phyloP scores from a whole-genome alignment of 139 green algal genomes.

The Coelastrella sp. region DNA sequence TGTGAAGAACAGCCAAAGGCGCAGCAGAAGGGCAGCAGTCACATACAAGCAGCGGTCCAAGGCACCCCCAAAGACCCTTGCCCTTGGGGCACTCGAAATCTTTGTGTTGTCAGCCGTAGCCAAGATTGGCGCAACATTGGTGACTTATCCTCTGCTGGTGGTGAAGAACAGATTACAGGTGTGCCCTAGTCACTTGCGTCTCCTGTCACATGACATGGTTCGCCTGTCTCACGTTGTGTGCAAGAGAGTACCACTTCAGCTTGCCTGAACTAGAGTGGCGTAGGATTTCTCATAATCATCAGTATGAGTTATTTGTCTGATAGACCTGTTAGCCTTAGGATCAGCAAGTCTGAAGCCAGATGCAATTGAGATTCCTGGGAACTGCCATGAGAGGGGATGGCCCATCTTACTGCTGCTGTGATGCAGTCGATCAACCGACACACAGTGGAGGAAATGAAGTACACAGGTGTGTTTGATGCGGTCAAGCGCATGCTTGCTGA shows the following conservation, averaged over 20 bases:
- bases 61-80: not conserved
- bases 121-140: constrained; percentile 93
- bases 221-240: too few relatives aligned
- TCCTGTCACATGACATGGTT: too few relatives aligned
- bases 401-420: not conserved
- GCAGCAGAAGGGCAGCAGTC: not conserved
- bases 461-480: constrained; percentile 73
- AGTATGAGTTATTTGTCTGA: too few relatives aligned
- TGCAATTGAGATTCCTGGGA: too few relatives aligned
- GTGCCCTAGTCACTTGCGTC: not conserved
- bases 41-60: not conserved
- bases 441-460: constrained; percentile 67
- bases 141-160: constrained; percentile 95
- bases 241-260: too few relatives aligned
- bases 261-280: too few relatives aligned
- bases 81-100: constrained; percentile 72
- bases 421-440: constrained; percentile 56
- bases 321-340: too few relatives aligned
- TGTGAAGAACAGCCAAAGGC: not conserved
- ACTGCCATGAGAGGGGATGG: too few relatives aligned
- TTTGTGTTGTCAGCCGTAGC: constrained; percentile 88
- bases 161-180: constrained; percentile 89
- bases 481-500: constrained; percentile 67
- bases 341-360: too few relatives aligned
- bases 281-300: too few relatives aligned